These are phyloP conservation scores for Davidsoniella virescens DNA, from an alignment of 2,329 filamentous ascomycete genomes.

Conservation along the genomic window DNA sequence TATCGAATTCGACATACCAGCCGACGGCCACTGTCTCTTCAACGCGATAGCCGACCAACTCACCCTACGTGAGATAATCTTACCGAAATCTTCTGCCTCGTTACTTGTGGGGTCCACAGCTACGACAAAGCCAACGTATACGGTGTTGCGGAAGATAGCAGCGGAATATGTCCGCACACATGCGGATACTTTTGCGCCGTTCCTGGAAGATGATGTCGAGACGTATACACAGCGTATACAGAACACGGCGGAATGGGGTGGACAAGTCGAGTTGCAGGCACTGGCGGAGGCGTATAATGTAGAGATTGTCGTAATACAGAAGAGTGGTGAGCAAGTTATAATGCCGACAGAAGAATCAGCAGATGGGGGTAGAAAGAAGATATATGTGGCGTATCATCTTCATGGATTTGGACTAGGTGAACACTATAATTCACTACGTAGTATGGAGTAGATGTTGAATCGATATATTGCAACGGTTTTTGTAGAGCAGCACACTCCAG, in stretches of 20 bases:
- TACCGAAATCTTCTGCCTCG: slow-evolving; percentile 18
- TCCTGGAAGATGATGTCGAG: slow-evolving; percentile 66
- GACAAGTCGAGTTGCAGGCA: slow-evolving; percentile 76
- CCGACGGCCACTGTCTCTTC: slow-evolving; percentile 92
- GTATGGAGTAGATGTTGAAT: not conserved
- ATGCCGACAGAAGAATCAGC: slow-evolving; percentile 23
- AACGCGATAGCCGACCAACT: slow-evolving; percentile 81
- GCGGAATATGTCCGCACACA: slow-evolving; percentile 63
- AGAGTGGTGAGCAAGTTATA: slow-evolving; percentile 66
- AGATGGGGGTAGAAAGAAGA: slow-evolving; percentile 30
- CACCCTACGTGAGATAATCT: slow-evolving; percentile 19
- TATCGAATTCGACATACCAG: slow-evolving; percentile 60
- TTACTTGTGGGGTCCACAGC: not conserved
- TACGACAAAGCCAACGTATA: too few species aligned
- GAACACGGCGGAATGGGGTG: slow-evolving; percentile 90
- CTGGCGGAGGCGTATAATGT: slow-evolving; percentile 67
- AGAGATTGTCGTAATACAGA: slow-evolving; percentile 71
- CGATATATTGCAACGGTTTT: not conserved
- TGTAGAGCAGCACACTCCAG: not conserved
- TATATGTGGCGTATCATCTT: slow-evolving; percentile 91
- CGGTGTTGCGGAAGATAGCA: slow-evolving; percentile 47
- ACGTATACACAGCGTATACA: slow-evolving; percentile 60
- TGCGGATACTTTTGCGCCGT: slow-evolving; percentile 67
- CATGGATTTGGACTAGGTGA: slow-evolving; percentile 90
- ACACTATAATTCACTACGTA: slow-evolving; percentile 81